These are phyloP conservation scores for Scenedesmus sp. DNA, from an alignment of 163 green algal species.

Conservation along the genomic window DNA sequence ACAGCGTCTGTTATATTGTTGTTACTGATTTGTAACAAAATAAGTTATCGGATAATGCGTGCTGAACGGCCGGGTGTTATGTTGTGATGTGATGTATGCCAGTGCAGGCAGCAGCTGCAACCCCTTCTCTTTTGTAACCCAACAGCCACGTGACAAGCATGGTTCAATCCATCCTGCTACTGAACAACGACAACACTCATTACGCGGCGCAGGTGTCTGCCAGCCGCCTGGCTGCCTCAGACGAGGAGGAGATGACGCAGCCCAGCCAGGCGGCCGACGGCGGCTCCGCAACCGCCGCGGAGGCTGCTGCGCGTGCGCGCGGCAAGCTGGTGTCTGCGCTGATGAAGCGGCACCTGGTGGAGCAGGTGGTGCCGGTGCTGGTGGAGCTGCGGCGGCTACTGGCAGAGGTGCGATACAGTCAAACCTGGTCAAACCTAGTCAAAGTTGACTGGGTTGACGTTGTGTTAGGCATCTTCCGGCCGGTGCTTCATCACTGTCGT, in stretches of 20 bases:
- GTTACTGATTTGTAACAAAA: no score
- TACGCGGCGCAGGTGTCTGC: constrained; percentile 34
- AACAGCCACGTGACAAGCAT: no score
- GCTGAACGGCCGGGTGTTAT: no score
- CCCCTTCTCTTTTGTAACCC: no score
- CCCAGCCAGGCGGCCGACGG: constrained; percentile 32
- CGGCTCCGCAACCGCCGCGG: constrained; percentile 43
- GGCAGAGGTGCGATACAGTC: constrained; percentile 52
- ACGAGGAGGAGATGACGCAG: constrained; percentile 56
- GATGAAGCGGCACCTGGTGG: constrained; percentile 92
- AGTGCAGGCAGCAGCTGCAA: not conserved
- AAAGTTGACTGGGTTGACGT: no score
- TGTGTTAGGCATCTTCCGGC: no score
- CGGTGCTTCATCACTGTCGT: no score
- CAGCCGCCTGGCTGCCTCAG: constrained; percentile 52
- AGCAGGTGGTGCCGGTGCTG: constrained; percentile 85
- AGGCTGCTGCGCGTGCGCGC: constrained; percentile 56
- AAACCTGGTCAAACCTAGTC: not conserved
- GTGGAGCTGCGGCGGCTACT: constrained; percentile 82
- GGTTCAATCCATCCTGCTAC: no score
- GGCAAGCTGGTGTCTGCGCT: constrained; percentile 80
- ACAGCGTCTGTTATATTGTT: not conserved
- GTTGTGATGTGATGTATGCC: no score
- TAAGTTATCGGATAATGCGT: no score
- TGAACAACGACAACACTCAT: not conserved